These are phyloP conservation scores for Aschersonia sp. DNA, from an alignment of 2,329 filamentous ascomycete genomes.

Conservation along the genomic window DNA sequence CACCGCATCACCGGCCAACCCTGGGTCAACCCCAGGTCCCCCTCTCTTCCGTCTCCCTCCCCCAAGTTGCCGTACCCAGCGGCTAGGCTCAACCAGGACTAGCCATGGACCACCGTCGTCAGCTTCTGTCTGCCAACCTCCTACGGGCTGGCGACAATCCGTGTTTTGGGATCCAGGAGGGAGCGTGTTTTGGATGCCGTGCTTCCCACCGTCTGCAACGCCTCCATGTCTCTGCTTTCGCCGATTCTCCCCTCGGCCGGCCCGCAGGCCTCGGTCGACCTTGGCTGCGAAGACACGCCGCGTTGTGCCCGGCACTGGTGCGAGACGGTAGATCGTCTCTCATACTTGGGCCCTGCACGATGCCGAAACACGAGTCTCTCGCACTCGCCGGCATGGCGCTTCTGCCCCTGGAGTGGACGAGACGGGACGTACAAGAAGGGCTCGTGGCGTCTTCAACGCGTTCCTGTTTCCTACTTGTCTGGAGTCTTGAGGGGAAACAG, in stretches of 20 bases:
- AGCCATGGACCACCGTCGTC: background rate
- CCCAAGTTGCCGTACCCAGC: background rate
- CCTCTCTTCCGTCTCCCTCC: background rate
- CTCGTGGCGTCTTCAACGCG: too few species aligned
- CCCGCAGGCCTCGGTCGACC: background rate
- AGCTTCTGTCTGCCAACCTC: background rate
- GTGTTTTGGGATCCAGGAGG: background rate
- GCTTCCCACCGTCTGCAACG: background rate
- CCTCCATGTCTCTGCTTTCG: too few species aligned
- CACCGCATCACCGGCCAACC: too few species aligned
- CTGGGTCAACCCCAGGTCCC: background rate
- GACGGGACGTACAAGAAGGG: background rate
- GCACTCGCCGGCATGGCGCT: too few species aligned
- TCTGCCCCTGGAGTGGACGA: too few species aligned
- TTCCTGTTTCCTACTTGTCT: background rate
- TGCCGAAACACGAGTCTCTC: too few species aligned
- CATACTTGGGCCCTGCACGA: too few species aligned
- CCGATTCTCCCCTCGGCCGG: too few species aligned
- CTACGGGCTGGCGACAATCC: constrained; percentile 2
- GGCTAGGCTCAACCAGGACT: too few species aligned
- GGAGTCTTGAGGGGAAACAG: background rate
- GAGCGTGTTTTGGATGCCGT: background rate
- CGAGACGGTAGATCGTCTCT: too few species aligned
- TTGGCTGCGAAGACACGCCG: background rate
- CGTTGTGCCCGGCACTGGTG: too few species aligned